Evolutionary conservation across 257 asterid genomes (phyloP).

Genomic region (Penstemon davidsonii): DNA sequence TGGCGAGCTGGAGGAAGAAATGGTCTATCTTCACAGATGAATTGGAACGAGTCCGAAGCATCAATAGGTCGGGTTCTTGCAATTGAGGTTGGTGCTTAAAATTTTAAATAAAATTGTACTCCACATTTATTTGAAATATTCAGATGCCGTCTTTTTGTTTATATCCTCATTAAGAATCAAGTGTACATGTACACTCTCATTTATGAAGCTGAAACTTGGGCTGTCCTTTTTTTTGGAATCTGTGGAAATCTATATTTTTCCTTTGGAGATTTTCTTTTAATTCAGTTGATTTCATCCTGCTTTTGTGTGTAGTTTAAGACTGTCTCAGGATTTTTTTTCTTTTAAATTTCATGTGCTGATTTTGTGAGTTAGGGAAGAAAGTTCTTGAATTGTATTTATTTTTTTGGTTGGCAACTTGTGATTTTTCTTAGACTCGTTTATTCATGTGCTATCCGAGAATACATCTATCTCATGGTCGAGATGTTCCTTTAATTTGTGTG

Average conservation of each 20-base stretch:
- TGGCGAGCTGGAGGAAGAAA: slow-evolving; percentile 98
- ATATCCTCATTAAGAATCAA: not conserved
- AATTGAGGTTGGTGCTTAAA: slow-evolving; percentile 63
- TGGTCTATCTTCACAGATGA: slow-evolving; percentile 83
- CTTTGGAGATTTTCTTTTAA: not conserved
- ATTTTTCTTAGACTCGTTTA: not conserved
- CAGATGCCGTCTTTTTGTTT: slow-evolving; percentile 1
- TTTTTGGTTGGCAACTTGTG: not conserved
- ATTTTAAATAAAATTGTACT: not conserved
- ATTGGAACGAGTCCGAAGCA: slow-evolving; percentile 99
- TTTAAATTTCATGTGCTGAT: too few relatives aligned
- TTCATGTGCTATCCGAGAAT: not conserved
- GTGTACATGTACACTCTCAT: not conserved
- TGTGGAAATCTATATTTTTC: slow-evolving; percentile 1
- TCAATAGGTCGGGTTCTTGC: slow-evolving; percentile 94
- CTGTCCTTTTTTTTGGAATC: not conserved
- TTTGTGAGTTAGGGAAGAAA: not conserved
- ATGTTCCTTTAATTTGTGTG: not conserved
- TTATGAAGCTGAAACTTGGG: not conserved
- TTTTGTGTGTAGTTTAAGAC: not conserved
- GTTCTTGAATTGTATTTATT: not conserved
- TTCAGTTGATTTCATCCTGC: not conserved
- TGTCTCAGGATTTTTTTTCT: too few relatives aligned
- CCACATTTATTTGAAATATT: not conserved
- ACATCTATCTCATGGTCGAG: not conserved